phyloP scores from a whole-genome alignment of 2,329 filamentous ascomycete species.

The Diaporthe citri region DNA sequence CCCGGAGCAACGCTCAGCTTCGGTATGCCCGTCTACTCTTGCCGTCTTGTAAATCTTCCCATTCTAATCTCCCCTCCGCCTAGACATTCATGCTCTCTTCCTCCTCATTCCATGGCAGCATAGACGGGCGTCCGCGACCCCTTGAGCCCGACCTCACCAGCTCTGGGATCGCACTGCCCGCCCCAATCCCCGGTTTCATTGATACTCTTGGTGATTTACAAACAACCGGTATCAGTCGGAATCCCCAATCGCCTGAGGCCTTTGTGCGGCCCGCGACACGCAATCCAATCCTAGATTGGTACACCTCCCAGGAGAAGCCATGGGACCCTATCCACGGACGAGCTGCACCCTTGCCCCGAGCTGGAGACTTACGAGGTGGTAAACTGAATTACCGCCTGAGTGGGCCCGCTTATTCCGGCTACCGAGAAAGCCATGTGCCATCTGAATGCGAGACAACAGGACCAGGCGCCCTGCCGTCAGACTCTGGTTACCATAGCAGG shows the following conservation, averaged over 20 bases:
- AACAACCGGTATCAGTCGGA: constrained; percentile 5
- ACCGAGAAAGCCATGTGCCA: constrained; percentile 31
- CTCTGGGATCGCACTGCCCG: constrained; percentile 38
- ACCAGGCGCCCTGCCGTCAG: constrained; percentile 50
- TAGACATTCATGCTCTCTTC: constrained; percentile 37
- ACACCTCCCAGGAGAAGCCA: constrained; percentile 23
- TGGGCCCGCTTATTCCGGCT: constrained; percentile 18
- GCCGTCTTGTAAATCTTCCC: constrained; percentile 25
- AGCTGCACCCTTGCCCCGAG: not conserved
- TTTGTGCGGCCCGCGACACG: constrained; percentile 20
- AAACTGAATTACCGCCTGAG: constrained; percentile 4
- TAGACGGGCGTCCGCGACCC: constrained; percentile 43
- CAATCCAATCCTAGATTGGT: constrained; percentile 28
- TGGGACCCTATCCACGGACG: constrained; percentile 37
- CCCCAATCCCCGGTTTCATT: constrained; percentile 4
- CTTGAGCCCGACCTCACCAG: constrained; percentile 41
- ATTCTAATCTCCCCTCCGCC: constrained; percentile 39
- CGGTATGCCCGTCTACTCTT: constrained; percentile 39
- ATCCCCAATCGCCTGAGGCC: constrained; percentile 6
- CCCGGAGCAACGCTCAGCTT: constrained; percentile 19
- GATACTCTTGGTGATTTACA: constrained; percentile 35
- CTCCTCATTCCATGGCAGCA: constrained; percentile 9
- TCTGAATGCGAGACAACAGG: constrained; percentile 47
- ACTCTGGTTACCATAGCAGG: constrained; percentile 63
- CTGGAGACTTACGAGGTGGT: constrained; percentile 17